Conservation (phyloP, 1,284 basidiomycete genomes). For the Cystobasidium slooffiae region DNA sequence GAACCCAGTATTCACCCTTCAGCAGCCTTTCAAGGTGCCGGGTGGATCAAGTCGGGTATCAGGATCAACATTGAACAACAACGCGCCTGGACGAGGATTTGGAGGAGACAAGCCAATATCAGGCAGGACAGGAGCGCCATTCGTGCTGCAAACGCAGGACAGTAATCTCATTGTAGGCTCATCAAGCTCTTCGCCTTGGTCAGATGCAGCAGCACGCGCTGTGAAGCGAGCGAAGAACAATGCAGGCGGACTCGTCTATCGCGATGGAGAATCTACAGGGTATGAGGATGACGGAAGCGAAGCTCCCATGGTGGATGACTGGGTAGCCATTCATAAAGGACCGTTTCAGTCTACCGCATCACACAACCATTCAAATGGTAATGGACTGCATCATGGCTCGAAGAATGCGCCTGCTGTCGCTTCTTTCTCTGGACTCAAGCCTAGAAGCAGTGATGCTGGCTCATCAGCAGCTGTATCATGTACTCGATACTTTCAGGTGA, state of each 20-base stretch:
- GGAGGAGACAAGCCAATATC: not conserved
- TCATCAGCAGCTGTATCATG: conserved; percentile 3
- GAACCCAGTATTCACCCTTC: conserved; percentile 37
- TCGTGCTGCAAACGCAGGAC: conserved; percentile 7
- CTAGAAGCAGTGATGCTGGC: not conserved
- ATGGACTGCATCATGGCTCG: conserved; percentile 5
- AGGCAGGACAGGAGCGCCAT: conserved; percentile 5
- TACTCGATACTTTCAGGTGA: conserved; percentile 12
- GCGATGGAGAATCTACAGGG: conserved; percentile 38
- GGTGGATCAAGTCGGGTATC: not conserved
- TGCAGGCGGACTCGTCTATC: conserved; percentile 22
- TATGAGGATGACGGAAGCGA: conserved; percentile 43
- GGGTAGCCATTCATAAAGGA: not conserved
- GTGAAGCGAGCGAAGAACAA: conserved; percentile 30
- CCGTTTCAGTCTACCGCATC: not conserved
- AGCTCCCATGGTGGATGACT: not conserved
- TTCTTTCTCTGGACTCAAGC: conserved; percentile 22
- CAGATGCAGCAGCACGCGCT: conserved; percentile 17
- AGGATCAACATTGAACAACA: conserved; percentile 18
- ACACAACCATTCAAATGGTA: not conserved
- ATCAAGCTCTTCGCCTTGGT: not conserved
- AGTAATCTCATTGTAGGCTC: not conserved
- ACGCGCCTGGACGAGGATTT: conserved; percentile 15
- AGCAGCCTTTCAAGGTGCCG: conserved; percentile 28
- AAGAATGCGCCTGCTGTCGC: not conserved